These are phyloP conservation scores for Mucor plumbeus DNA, from an alignment of 371 early-diverging fungal genomes.

Conservation along the genomic window DNA sequence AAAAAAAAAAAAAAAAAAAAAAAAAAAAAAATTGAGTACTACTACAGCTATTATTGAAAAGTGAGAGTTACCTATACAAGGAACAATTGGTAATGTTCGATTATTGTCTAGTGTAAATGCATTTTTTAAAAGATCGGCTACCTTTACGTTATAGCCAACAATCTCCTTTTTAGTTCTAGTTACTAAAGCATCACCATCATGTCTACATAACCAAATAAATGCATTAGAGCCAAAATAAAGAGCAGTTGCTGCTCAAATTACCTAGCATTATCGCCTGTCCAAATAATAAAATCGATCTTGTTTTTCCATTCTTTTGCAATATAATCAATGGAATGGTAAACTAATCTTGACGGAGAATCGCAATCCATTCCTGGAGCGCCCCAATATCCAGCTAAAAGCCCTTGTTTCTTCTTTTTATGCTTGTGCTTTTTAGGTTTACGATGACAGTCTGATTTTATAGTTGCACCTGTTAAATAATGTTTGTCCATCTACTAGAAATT, in stretches of 20 bases:
- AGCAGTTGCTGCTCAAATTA: conserved; percentile 19
- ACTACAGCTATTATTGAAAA: not conserved
- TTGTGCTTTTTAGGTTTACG: conserved; percentile 31
- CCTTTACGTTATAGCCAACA: conserved; percentile 50
- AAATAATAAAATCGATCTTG: conserved; percentile 73
- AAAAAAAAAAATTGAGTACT: not conserved
- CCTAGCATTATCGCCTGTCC: conserved; percentile 81
- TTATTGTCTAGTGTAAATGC: conserved; percentile 28
- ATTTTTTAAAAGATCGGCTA: conserved; percentile 23
- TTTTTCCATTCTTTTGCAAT: conserved; percentile 57
- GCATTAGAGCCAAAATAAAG: not conserved
- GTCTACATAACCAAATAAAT: conserved; percentile 41
- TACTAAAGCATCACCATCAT: conserved; percentile 68
- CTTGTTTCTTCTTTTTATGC: conserved; percentile 25
- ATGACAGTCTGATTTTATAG: conserved; percentile 67
- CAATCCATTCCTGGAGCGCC: conserved; percentile 70
- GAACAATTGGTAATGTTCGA: conserved; percentile 51
- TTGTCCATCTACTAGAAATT: conserved; percentile 47
- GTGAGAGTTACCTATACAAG: conserved; percentile 44
- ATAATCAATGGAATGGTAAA: conserved; percentile 67
- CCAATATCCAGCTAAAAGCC: conserved; percentile 50
- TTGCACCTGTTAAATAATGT: conserved; percentile 55
- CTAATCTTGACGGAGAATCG: conserved; percentile 66
- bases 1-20: not conserved
- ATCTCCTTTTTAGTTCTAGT: conserved; percentile 71